phyloP scores from a whole-genome alignment of 202 grass and related monocot genomes.

The Zizania palustris region DNA sequence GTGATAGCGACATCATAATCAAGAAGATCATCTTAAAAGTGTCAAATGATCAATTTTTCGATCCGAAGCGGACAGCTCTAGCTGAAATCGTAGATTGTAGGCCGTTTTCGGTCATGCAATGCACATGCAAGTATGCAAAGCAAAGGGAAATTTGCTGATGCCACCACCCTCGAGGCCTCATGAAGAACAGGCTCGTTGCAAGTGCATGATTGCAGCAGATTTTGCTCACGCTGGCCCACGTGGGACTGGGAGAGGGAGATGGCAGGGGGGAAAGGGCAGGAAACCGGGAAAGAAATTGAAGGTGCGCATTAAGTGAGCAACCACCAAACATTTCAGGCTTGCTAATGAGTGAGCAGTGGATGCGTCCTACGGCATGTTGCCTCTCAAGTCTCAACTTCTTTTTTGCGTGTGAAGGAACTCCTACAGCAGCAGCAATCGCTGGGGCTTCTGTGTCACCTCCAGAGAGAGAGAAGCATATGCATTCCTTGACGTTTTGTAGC shows the following conservation, averaged over 20 bases:
- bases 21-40: no score
- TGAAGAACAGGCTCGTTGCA: conserved; percentile 2
- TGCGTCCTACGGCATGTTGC: not conserved
- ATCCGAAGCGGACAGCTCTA: not conserved
- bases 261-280: not conserved
- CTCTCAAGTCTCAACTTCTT: not conserved
- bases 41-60: no score
- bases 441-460: not conserved
- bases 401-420: not conserved
- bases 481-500: not conserved
- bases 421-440: not conserved
- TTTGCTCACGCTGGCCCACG: not conserved
- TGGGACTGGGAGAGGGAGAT: not conserved
- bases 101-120: not conserved
- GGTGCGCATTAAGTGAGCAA: conserved; percentile 20
- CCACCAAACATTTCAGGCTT: conserved; percentile 21
- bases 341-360: not conserved
- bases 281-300: conserved; percentile 18
- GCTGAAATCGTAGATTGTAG: not conserved
- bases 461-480: not conserved
- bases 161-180: not conserved
- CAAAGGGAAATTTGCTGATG: not conserved
- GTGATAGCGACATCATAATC: no score
- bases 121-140: not conserved
- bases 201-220: conserved; percentile 11